These are phyloP conservation scores for Nothomitra cinnamomea DNA, from an alignment of 2,329 filamentous ascomycete species.

Conservation along the genomic window DNA sequence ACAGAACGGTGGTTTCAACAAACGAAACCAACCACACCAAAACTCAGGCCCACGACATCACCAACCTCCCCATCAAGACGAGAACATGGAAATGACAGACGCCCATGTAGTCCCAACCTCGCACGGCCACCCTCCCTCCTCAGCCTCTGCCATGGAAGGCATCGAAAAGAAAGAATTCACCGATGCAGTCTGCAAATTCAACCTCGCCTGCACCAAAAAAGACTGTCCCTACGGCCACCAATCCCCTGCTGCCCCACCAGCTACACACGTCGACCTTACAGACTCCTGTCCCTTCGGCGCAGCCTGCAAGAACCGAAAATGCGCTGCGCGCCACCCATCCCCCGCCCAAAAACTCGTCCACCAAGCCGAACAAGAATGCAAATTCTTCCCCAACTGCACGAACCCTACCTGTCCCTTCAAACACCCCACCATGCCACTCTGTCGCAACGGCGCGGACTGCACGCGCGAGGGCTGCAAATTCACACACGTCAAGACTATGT, in stretches of 20 bases:
- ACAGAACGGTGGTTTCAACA: conserved; percentile 33
- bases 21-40: conserved; percentile 23
- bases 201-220: conserved; percentile 70
- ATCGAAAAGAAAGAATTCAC: conserved; percentile 43
- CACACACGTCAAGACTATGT: conserved; percentile 68
- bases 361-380: conserved; percentile 73
- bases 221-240: conserved; percentile 92
- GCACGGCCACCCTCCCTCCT: conserved; percentile 12
- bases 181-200: conserved; percentile 61
- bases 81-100: conserved; percentile 14
- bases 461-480: conserved; percentile 71
- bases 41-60: background rate
- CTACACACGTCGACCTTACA: conserved; percentile 57
- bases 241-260: conserved; percentile 72
- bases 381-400: conserved; percentile 80
- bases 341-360: conserved; percentile 65
- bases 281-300: conserved; percentile 73
- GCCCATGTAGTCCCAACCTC: conserved; percentile 11
- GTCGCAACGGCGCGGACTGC: conserved; percentile 84
- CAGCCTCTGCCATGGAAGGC: conserved; percentile 22
- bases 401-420: conserved; percentile 78
- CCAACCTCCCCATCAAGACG: background rate
- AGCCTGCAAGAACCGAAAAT: conserved; percentile 93
- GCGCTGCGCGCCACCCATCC: conserved; percentile 78
- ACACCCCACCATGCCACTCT: conserved; percentile 73